Evolutionary conservation across 2,329 filamentous ascomycete genomes (phyloP).

Genomic region (Dothiorella sarmentorum): DNA sequence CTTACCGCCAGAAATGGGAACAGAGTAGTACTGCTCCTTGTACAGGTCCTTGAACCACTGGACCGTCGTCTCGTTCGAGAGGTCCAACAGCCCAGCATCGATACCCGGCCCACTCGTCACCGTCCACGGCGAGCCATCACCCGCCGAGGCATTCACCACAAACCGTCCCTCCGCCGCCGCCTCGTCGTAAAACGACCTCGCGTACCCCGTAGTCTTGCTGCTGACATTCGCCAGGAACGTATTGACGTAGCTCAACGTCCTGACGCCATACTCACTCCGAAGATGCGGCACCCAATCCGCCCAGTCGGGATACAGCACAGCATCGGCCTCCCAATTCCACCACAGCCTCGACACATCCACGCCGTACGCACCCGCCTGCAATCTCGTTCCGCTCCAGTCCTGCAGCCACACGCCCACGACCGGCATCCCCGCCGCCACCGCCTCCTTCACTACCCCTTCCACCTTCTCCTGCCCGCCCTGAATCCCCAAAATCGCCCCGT

Average conservation of each 20-base stretch:
- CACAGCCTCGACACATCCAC: conserved; percentile 37
- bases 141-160: conserved; percentile 36
- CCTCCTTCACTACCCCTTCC: conserved; percentile 32
- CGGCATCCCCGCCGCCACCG: conserved; percentile 29
- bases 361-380: conserved; percentile 32
- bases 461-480: conserved; percentile 38
- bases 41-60: conserved; percentile 35
- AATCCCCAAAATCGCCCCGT: conserved; percentile 36
- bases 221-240: conserved; percentile 36
- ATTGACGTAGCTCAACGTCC: conserved; percentile 33
- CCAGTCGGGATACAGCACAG: conserved; percentile 35
- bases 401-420: conserved; percentile 38
- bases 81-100: conserved; percentile 37
- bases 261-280: conserved; percentile 30
- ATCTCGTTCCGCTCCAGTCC: conserved; percentile 37
- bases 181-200: conserved; percentile 33
- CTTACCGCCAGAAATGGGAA: conserved; percentile 31
- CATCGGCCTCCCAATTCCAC: conserved; percentile 41
- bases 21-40: conserved; percentile 33
- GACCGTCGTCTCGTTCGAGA: conserved; percentile 33
- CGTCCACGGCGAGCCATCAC: conserved; percentile 27
- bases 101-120: conserved; percentile 38
- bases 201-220: conserved; percentile 31
- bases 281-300: conserved; percentile 34
- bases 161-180: conserved; percentile 30